Base-by-base conservation (phyloP, 768 basidiomycete genomes). In the Sporobolomyces roseus region DNA sequence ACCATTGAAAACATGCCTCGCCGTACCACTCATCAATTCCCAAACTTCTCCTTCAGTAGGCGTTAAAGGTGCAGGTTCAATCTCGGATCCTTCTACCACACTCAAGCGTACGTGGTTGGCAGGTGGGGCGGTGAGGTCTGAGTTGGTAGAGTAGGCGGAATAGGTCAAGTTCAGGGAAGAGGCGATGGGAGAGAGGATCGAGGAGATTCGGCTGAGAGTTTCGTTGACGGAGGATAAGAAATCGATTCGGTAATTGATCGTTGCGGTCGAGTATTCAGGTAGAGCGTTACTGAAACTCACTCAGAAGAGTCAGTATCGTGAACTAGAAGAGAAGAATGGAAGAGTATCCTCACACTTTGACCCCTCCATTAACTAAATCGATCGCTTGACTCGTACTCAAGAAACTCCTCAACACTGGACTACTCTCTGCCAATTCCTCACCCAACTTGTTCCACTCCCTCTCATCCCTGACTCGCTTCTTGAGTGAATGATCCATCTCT, bases 341-440 rank as follows among this genome's bases (percentile, higher is more conserved):
- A 9, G 21, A 23, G 8, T 21, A 3, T 3, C 55, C 66, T n/a
- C 35, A 72, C 69, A 71, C 52, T 53, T 74, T 74, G 29, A 70
- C 66, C 0, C 72, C 72, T 0, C 68, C 71, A 30, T 75, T 58
- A 60, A 84, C 78, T 43, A 92, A 75, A 74, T 90, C 89, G 50
- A 87, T 83, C 1, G 90, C 90, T 77, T 90, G 88, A 1, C 90
- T 90, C 6, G 88, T 90, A 38, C 85, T 82, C 21, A 73, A 19
- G 41, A 63, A 69, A n/a, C 64, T 50, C 9, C 56, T 17, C 30
- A 45, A 1, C 6, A 85, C 80, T 13, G 65, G 41, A 74, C 75
- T 30, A 84, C 65, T 56, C 46, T 58, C 51, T 2, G 78, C 77
- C 21, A 80, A 76, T 43, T 81, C 75, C n/a, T 80, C 75, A 63